phyloP scores from a whole-genome alignment of 495 filamentous ascomycete species.

The Neurospora tetraspora region DNA sequence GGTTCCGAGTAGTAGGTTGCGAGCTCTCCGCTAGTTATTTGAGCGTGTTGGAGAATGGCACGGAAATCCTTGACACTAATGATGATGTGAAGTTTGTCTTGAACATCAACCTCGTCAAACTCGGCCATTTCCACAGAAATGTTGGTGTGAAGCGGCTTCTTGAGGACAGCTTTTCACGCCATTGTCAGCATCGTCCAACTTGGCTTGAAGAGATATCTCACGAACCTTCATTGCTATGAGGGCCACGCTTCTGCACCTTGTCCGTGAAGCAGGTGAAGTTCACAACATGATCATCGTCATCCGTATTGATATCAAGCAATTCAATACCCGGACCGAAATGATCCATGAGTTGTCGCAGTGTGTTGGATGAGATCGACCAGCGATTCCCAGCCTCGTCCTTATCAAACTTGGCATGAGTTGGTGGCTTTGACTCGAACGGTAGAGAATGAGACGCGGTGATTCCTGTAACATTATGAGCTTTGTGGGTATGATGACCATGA shows the following conservation, averaged over 20 bases:
- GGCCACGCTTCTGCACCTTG: conserved; percentile 48
- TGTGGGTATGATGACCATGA: background rate
- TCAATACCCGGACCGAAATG: conserved; percentile 89
- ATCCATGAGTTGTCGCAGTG: conserved; percentile 75
- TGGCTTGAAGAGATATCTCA: background rate
- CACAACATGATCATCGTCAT: conserved; percentile 38
- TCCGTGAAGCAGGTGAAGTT: conserved; percentile 95
- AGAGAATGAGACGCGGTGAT: conserved; percentile 88
- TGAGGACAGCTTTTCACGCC: conserved; percentile 59
- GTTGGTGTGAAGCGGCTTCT: conserved; percentile 87
- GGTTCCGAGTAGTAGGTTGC: conserved; percentile 73
- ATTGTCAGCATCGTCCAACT: conserved; percentile 2
- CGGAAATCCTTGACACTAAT: conserved; percentile 94
- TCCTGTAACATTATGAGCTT: conserved; percentile 32
- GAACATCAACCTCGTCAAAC: conserved; percentile 71
- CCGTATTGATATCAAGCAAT: conserved; percentile 77
- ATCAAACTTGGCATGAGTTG: conserved; percentile 85
- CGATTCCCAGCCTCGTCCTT: conserved; percentile 54
- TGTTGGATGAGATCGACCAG: conserved; percentile 68
- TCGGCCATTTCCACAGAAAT: conserved; percentile 79
- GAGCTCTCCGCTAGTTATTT: conserved; percentile 58
- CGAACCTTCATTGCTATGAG: conserved; percentile 68
- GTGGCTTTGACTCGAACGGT: conserved; percentile 72
- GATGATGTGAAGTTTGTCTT: conserved; percentile 69
- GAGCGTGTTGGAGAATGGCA: conserved; percentile 77